Conservation (phyloP, 169 alveolate genomes). For the Amoebophrya sp. region DNA sequence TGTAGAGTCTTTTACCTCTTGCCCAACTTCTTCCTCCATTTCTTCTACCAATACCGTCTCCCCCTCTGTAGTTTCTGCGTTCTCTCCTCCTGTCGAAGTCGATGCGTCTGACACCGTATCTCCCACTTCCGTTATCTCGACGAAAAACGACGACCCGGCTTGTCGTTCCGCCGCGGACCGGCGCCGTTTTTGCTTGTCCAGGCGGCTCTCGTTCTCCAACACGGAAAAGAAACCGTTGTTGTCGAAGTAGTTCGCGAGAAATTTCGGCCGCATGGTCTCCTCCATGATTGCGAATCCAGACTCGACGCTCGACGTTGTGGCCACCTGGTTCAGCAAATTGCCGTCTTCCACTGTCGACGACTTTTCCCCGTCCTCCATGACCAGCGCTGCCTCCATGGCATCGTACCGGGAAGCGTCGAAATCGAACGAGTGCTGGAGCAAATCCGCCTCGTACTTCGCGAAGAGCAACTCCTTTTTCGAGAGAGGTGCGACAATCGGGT, state of each 20-base stretch:
- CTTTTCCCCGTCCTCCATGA: not conserved
- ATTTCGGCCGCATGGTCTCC: not conserved
- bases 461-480: not conserved
- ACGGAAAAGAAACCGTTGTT: not conserved
- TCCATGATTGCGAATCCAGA: not conserved
- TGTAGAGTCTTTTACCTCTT: not conserved
- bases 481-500: not conserved
- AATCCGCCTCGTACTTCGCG: not conserved
- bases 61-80: not conserved
- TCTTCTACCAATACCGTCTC: not conserved
- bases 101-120: too few species aligned
- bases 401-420: not conserved
- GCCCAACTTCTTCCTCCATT: not conserved
- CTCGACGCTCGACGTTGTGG: too few species aligned
- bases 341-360: not conserved
- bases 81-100: too few species aligned
- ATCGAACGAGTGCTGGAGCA: not conserved
- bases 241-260: not conserved
- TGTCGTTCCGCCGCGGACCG: not conserved
- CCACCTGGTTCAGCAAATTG: not conserved
- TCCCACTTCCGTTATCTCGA: too few species aligned
- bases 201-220: not conserved
- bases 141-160: not conserved
- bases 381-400: not conserved
- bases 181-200: not conserved